Conservation (phyloP, 768 basidiomycete species). For the Aureoboletus auriporus region DNA sequence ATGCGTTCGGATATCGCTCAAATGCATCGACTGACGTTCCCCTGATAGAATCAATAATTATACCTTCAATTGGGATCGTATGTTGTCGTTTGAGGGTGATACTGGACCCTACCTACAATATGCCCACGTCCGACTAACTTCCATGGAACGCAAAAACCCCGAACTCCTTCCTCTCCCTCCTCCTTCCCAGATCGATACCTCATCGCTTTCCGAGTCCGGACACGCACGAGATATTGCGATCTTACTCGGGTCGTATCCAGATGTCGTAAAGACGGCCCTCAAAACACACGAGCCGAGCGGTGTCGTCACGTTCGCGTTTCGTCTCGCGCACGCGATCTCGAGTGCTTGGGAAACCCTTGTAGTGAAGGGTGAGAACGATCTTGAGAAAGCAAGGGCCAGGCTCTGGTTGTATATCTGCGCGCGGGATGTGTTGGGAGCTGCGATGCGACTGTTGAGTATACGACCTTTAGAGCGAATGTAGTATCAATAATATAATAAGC, state of each 20-base stretch:
- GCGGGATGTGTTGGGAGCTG: constrained; percentile 82
- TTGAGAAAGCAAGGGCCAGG: constrained; percentile 74
- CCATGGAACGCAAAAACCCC: constrained; percentile 89
- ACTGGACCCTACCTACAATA: constrained; percentile 96
- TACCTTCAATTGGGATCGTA: constrained; percentile 89
- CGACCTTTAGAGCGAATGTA: constrained; percentile 93
- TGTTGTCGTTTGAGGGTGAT: constrained; percentile 95
- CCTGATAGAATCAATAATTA: constrained; percentile 85
- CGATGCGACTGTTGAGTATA: constrained; percentile 85
- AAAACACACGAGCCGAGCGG: constrained; percentile 86
- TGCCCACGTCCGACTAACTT: constrained; percentile 89
- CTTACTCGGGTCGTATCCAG: constrained; percentile 87
- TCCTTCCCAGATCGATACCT: constrained; percentile 62
- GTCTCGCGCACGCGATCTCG: constrained; percentile 82
- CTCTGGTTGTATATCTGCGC: constrained; percentile 88
- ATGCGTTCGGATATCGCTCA: constrained; percentile 14
- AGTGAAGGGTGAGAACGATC: constrained; percentile 78
- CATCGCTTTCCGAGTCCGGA: constrained; percentile 58
- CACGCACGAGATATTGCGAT: constrained; percentile 83
- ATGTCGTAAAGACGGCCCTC: constrained; percentile 82
- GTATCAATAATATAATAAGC: neutral
- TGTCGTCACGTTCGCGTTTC: constrained; percentile 87
- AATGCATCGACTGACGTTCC: neutral
- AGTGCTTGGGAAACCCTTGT: constrained; percentile 90
- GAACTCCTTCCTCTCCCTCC: constrained; percentile 74